Percentiles rank a stretch among this genome's conserved stretches.
These are phyloP conservation scores for Aspergillus conjunctus DNA, from an alignment of 495 filamentous ascomycete genomes.

Conservation along the genomic window DNA sequence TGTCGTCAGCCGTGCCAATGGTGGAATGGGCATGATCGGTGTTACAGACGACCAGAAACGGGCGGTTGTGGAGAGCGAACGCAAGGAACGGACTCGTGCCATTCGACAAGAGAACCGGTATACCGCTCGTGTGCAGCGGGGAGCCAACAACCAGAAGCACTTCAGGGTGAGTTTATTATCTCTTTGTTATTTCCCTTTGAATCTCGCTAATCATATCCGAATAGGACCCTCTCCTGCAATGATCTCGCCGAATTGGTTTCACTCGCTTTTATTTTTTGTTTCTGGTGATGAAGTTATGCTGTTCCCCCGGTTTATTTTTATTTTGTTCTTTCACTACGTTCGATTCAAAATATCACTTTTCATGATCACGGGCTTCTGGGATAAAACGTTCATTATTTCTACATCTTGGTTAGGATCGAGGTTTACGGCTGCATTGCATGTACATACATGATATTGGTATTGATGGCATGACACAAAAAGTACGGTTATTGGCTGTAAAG, in stretches of 20 bases:
- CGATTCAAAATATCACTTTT: no score
- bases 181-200: not conserved
- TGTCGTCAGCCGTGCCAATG: conserved; percentile 65
- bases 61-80: conserved; percentile 63
- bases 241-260: conserved; percentile 20
- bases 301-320: conserved; percentile 1
- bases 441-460: not conserved
- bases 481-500: not conserved
- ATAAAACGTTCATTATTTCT: no score
- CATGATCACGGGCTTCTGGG: no score
- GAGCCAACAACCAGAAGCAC: conserved; percentile 73
- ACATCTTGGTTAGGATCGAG: not conserved
- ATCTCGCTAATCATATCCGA: conserved; percentile 23
- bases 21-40: conserved; percentile 74
- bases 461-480: not conserved
- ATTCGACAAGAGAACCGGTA: conserved; percentile 59
- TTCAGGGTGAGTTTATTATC: conserved; percentile 58
- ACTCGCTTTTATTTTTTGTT: conserved; percentile 13
- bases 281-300: conserved; percentile 16
- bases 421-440: not conserved
- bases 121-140: conserved; percentile 64
- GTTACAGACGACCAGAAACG: conserved; percentile 70
- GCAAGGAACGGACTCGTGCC: conserved; percentile 64
- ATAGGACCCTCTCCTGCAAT: conserved; percentile 52
- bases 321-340: not conserved